Base-by-base conservation (phyloP, 768 basidiomycete species). In the Mycena rebaudengoi region DNA sequence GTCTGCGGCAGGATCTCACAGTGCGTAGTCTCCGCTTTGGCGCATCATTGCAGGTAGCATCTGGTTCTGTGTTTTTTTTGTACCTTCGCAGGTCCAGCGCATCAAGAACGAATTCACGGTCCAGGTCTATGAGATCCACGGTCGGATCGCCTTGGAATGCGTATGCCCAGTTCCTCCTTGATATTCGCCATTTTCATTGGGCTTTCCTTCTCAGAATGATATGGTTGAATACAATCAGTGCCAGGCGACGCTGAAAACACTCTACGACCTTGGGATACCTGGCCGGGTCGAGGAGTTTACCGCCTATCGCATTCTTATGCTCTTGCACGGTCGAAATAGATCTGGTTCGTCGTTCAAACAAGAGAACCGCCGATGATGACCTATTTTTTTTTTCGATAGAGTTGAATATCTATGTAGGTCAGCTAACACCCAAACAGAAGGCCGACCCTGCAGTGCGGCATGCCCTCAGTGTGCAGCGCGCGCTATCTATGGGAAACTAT, bases 141-240 rank as follows among this genome's bases (percentile, higher is more conserved):
- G 95, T 25, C 89, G 98, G 32, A 97, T 99, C 83, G 98, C 98
- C 43, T 82, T 99, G 39, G 94, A 96, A 85, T 90, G 88, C 70
- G 95, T 95, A 77, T 44, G 43, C 61, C 30, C 35, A 50, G 66
- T 71, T n/a, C 50, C 41, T 66, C 71, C 63, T 65, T 63, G 21
- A 39, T 44, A 48, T 50, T 13, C 16, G 26, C 29, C 63, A 45
- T 32, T 39, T 56, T 57, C 60, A 58, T 29, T 51, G 39, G 29
- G n/a, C n/a, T n/a, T n/a, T 39, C 16, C 7, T 43, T 39, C 40
- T 60, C 77, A 99, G 97, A 88, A 85, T 72, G 98, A 99, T 76
- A 92, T 99, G 85, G 96, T 98, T 68, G 98, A 99, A 86, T 99
- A 97, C 75, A 99, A 98, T 76, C 94, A 96, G 77, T 99, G 98